Evolutionary conservation across 2,329 filamentous ascomycete genomes (phyloP).

Genomic region (Elsinoe australis): DNA sequence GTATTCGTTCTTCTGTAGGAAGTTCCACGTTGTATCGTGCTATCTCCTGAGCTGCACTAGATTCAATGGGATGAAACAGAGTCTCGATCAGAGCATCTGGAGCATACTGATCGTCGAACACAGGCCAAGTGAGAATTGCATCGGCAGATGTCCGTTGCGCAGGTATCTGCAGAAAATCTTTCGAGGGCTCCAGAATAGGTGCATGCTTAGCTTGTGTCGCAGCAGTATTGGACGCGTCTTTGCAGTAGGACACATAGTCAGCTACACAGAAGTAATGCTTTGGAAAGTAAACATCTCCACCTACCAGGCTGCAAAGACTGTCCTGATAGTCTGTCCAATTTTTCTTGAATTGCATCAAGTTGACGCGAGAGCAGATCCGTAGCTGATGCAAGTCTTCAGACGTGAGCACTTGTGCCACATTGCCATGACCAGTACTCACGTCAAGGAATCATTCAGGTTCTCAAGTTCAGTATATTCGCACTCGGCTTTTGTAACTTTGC

Average conservation of each 20-base stretch:
- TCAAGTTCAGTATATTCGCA: constrained; percentile 24
- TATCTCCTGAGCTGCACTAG: background rate
- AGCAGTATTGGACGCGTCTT: too few species aligned
- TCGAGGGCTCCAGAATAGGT: constrained; percentile 17
- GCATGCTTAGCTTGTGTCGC: too few species aligned
- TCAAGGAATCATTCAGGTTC: background rate
- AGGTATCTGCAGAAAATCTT: constrained; percentile 26
- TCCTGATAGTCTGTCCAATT: too few species aligned
- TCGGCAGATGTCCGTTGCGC: constrained; percentile 25
- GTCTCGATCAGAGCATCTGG: constrained; percentile 22
- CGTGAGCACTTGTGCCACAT: too few species aligned
- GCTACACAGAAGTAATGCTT: too few species aligned
- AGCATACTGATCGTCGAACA: constrained; percentile 23
- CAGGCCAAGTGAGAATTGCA: constrained; percentile 26
- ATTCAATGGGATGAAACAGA: constrained; percentile 18
- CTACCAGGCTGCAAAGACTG: too few species aligned
- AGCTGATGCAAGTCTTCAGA: too few species aligned
- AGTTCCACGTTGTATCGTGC: constrained; percentile 17
- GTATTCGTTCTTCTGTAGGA: constrained; percentile 27
- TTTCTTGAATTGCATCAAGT: too few species aligned
- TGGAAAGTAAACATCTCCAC: too few species aligned
- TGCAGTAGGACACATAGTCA: too few species aligned
- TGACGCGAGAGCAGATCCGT: too few species aligned
- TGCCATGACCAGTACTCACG: background rate
- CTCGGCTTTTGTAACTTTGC: constrained; percentile 20